A percentile compares a stretch with the other conserved stretches of the same genome.
phyloP scores from a whole-genome alignment of 1,284 basidiomycete species.

The Coniferiporia weirii region DNA sequence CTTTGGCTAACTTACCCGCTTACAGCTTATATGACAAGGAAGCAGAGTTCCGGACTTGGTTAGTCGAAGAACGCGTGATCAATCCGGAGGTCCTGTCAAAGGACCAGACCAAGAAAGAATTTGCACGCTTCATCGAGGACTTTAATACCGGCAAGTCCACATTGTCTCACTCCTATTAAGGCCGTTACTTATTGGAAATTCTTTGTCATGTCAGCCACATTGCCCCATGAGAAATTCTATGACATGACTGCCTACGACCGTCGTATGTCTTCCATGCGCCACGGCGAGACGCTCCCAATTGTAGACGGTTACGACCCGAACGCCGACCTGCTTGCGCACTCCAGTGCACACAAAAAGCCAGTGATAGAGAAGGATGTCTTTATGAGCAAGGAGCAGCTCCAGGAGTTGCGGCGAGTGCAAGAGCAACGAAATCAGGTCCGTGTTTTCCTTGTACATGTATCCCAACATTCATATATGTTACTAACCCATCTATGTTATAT shows the following conservation, averaged over 20 bases:
- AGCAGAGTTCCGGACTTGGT: conserved; percentile 84
- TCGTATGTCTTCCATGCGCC: conserved; percentile 75
- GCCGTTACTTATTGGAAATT: not conserved
- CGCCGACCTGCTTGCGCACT: conserved; percentile 75
- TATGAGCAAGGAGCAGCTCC: conserved; percentile 70
- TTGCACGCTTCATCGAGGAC: conserved; percentile 75
- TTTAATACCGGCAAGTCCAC: conserved; percentile 72
- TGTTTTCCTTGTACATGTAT: conserved; percentile 4
- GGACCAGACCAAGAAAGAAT: conserved; percentile 81
- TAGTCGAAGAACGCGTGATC: conserved; percentile 82
- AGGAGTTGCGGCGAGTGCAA: conserved; percentile 76
- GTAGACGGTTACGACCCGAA: conserved; percentile 67
- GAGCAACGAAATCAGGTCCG: conserved; percentile 72
- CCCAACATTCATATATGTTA: not conserved
- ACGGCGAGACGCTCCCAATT: conserved; percentile 72
- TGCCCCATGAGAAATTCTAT: conserved; percentile 91
- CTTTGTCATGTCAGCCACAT: conserved; percentile 51
- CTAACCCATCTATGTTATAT: conserved; percentile 8
- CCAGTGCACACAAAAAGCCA: conserved; percentile 57
- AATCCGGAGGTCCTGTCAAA: conserved; percentile 84
- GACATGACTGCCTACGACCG: conserved; percentile 76
- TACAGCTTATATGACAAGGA: conserved; percentile 71
- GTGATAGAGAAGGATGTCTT: conserved; percentile 61
- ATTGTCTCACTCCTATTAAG: conserved; percentile 4
- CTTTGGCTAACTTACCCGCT: not conserved